A percentile compares a stretch with the other conserved stretches of the same genome.
Conservation (phyloP, 768 basidiomycete genomes). For the Asterophora parasitica region DNA sequence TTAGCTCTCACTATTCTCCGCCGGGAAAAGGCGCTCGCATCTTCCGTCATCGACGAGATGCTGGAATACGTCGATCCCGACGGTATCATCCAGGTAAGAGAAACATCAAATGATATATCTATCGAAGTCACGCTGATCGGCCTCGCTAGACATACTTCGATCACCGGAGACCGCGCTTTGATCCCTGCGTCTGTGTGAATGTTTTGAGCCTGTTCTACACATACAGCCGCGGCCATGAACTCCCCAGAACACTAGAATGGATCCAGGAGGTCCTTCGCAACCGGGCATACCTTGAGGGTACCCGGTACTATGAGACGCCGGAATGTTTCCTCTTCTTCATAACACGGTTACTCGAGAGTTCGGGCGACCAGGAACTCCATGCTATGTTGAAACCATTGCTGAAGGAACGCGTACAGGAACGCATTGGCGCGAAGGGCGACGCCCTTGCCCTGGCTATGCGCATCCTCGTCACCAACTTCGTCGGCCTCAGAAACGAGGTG, state of each 20-base stretch:
- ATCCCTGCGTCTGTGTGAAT: slow-evolving; percentile 51
- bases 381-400: slow-evolving; percentile 34
- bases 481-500: slow-evolving; percentile 36
- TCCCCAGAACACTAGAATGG: slow-evolving; percentile 43
- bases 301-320: slow-evolving; percentile 48
- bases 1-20: slow-evolving; percentile 41
- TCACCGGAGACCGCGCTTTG: slow-evolving; percentile 43
- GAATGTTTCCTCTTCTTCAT: slow-evolving; percentile 53
- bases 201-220: slow-evolving; percentile 45
- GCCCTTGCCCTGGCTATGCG: slow-evolving; percentile 56
- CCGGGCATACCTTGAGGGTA: slow-evolving; percentile 51
- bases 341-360: slow-evolving; percentile 36
- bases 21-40: slow-evolving; percentile 26
- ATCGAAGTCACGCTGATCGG: slow-evolving; percentile 4
- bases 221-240: slow-evolving; percentile 42
- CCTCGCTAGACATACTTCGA: slow-evolving; percentile 46
- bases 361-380: slow-evolving; percentile 31
- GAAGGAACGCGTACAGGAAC: slow-evolving; percentile 43
- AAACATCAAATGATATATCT: not conserved
- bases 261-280: slow-evolving; percentile 43
- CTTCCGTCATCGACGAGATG: slow-evolving; percentile 54
- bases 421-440: slow-evolving; percentile 44
- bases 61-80: slow-evolving; percentile 43
- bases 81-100: slow-evolving; percentile 43
- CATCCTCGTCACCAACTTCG: slow-evolving; percentile 37